Conservation (phyloP, 2,329 filamentous ascomycete genomes). For the Epichloe amarillans region DNA sequence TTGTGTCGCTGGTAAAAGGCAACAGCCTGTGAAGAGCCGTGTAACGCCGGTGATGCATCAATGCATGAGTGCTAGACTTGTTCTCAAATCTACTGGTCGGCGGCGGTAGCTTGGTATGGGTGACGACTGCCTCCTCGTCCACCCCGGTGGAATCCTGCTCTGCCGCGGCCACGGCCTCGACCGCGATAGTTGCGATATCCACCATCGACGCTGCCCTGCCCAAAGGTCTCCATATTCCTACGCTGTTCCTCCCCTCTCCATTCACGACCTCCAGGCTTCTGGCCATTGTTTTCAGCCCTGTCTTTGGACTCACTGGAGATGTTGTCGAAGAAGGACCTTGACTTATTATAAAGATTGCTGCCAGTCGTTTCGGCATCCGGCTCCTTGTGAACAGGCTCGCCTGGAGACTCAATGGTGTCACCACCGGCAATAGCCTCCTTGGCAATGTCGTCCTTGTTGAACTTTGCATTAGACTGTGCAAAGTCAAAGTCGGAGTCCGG, state of each 20-base stretch:
- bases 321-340: constrained; percentile 91
- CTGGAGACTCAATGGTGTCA: constrained; percentile 42
- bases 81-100: constrained; percentile 12
- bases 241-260: constrained; percentile 88
- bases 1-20: neutral
- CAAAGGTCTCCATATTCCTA: constrained; percentile 96
- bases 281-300: constrained; percentile 56
- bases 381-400: constrained; percentile 23
- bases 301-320: constrained; percentile 92
- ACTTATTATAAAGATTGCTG: constrained; percentile 64
- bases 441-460: constrained; percentile 44
- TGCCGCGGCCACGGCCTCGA: constrained; percentile 54
- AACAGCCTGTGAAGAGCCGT: neutral
- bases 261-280: constrained; percentile 65
- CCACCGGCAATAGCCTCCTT: constrained; percentile 83
- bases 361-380: constrained; percentile 25
- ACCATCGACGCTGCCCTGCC: constrained; percentile 85
- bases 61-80: neutral
- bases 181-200: constrained; percentile 67
- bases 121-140: constrained; percentile 25
- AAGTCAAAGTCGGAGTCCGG: constrained; percentile 91
- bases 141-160: constrained; percentile 26
- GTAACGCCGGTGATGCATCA: neutral
- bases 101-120: constrained; percentile 18
- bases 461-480: constrained; percentile 39